These are phyloP conservation scores for Cystoderma amianthinum DNA, from an alignment of 768 basidiomycete species.

Conservation along the genomic window DNA sequence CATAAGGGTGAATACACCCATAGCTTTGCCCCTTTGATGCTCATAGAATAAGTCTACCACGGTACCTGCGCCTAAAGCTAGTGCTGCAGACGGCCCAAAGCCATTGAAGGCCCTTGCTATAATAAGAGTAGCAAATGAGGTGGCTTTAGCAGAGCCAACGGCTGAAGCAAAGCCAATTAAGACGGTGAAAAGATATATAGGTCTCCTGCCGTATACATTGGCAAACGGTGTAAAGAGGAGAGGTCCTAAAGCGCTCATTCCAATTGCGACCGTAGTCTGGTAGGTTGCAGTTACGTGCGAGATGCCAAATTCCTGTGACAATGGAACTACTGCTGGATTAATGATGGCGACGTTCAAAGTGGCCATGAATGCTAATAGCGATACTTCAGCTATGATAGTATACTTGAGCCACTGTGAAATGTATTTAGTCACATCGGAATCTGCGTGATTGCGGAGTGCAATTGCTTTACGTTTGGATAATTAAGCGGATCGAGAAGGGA, in stretches of 20 bases:
- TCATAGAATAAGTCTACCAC: constrained; percentile 27
- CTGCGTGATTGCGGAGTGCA: not conserved
- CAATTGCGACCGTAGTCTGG: constrained; percentile 30
- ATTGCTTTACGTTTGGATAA: constrained; percentile 23
- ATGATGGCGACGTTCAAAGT: constrained; percentile 30
- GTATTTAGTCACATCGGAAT: constrained; percentile 1
- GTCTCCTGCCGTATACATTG: constrained; percentile 31
- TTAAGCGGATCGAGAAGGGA: constrained; percentile 34
- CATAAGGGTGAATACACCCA: constrained; percentile 36
- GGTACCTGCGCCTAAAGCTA: constrained; percentile 30
- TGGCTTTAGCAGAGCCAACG: constrained; percentile 23
- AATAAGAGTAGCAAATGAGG: constrained; percentile 23
- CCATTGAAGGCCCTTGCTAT: constrained; percentile 29
- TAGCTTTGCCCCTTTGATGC: constrained; percentile 33
- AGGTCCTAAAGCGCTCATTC: constrained; percentile 25
- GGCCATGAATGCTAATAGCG: constrained; percentile 25
- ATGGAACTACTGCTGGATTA: constrained; percentile 29
- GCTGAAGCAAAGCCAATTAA: constrained; percentile 26
- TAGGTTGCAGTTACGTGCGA: constrained; percentile 29
- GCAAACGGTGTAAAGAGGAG: constrained; percentile 31
- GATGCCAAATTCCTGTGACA: constrained; percentile 28
- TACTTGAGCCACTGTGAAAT: constrained; percentile 26
- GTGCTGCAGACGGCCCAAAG: constrained; percentile 24
- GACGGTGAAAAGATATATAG: constrained; percentile 26
- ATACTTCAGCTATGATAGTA: constrained; percentile 21